Base-by-base conservation (phyloP, 2,329 filamentous ascomycete species). In the Exserohilum turcica region DNA sequence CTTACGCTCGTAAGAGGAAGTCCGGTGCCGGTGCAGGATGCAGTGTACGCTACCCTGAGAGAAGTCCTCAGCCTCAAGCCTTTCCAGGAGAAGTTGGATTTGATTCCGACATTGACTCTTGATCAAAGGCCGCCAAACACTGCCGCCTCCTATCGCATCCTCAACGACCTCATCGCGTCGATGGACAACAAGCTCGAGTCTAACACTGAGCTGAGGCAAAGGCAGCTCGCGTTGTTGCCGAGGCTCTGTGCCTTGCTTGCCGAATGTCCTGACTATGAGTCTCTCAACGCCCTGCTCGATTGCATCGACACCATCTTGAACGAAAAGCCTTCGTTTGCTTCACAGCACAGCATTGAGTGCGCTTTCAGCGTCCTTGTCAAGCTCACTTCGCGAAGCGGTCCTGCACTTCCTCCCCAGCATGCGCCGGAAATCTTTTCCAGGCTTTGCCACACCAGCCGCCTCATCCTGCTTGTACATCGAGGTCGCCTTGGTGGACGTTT, bases 401-500 rank as follows among this genome's bases (percentile, higher is more conserved):
- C 67, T 5, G 43, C 53, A 6, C 65, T 74, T n/a, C 59, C 61
- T 3, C 33, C 62, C 2, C 51, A 55, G 9, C 53, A 64, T 43
- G 68, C 65, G n/a, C 64, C 76, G 1, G 70, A 75, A 1, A 75
- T 86, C 39, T 86, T 79, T 71, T 74, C 77, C 5, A 80, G 82
- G 36, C 72, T 86, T 8, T 86, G 83, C 66, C 74, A 79, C 31
- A 74, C 85, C 8, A 73, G 82, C 49, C 80, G 79, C 7, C 70
- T 79, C 0, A 69, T 86, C 6, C 71, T 88, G 6, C 75, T 80
- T n/a, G 76, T 85, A 10, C 81, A 86, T 61, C 80, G 84, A 18
- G 75, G 80, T 13, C 82, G 83, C 36, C 74, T 87, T 8, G 81
- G 82, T 31, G 84, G 84, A 6, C 82, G 85, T 19, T 83, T 83